Base-by-base conservation (phyloP, 2,329 filamentous ascomycete genomes). In the Byssothecium circinans region DNA sequence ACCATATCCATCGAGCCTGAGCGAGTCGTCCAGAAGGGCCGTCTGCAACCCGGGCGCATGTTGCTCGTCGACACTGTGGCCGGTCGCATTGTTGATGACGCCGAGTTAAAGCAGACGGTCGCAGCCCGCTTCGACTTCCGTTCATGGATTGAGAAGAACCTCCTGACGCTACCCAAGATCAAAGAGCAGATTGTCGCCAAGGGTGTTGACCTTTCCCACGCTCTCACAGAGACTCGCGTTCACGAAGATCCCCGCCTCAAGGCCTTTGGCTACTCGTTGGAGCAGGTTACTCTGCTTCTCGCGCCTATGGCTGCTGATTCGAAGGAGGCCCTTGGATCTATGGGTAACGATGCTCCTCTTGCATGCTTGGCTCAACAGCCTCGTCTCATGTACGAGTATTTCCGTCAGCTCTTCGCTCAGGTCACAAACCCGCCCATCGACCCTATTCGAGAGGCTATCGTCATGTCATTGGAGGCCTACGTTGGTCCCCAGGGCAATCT, bases 401-500 rank as follows among this genome's bases (percentile, higher is more conserved):
- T 97, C 86, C 86, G 92, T 54, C 89, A 97, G 77, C 85, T 97
- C 35, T 97, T 97, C 71, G 92, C 92, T 8, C 92, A 97, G 76
- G 92, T 97, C 70, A 97, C 92, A 53, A 97, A 97, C 74, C 92
- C 92, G 59, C 92, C 92, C 12, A 97, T 97, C 66, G 92, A 97
- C 67, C 92, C 92, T 25, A 97, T 97, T 62, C 83, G 92, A 73
- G 92, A 97, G 79, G 92, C 91, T 22, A 94, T 96, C 64, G 92
- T 97, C 73, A 97, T 97, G 92, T 96, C 92, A 46, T 77, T 97
- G 33, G 91, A 96, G 69, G 95, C 92, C 64, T 97, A 96, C 68
- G 89, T 97, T 60, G 92, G 92, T 40, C 92, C 92, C 37, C 92
- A 97, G 74, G 92, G 92, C 49, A 97, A 97, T 69, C 77, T 97